Conservation (phyloP, 805 yeast species). For the Metschnikowia noctiluminum region DNA sequence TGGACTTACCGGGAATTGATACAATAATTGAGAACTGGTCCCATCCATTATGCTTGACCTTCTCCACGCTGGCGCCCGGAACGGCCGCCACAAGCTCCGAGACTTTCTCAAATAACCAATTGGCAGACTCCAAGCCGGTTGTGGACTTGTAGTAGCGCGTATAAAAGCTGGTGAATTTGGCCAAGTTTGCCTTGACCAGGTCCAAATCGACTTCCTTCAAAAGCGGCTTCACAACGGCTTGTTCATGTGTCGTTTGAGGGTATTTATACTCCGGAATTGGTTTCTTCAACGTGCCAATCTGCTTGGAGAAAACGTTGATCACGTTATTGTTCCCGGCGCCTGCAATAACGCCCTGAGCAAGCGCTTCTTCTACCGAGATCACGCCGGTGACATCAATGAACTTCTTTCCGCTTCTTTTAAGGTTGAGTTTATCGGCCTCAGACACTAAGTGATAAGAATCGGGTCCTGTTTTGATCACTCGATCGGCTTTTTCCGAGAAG, state of each 20-base stretch:
- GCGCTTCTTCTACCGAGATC: slow-evolving; percentile 36
- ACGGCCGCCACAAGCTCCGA: slow-evolving; percentile 31
- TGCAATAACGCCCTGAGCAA: slow-evolving; percentile 23
- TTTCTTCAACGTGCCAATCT: slow-evolving; percentile 22
- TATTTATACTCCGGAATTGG: slow-evolving; percentile 41
- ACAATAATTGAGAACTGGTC: slow-evolving; percentile 74
- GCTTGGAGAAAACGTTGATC: slow-evolving; percentile 24
- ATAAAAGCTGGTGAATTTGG: slow-evolving; percentile 62
- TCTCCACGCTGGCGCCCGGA: slow-evolving; percentile 25
- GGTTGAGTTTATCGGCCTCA: slow-evolving; percentile 34
- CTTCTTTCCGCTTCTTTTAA: slow-evolving; percentile 43
- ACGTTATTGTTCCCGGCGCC: slow-evolving; percentile 15
- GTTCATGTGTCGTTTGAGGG: slow-evolving; percentile 45
- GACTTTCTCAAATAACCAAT: slow-evolving; percentile 60
- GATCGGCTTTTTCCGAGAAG: neutral
- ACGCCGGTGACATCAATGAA: slow-evolving; percentile 65
- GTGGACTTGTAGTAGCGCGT: slow-evolving; percentile 75
- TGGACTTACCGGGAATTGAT: slow-evolving; percentile 48
- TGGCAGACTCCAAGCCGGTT: slow-evolving; percentile 66
- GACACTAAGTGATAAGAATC: slow-evolving; percentile 28
- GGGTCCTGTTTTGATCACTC: slow-evolving; percentile 38
- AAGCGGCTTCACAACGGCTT: slow-evolving; percentile 39
- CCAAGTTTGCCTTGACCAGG: slow-evolving; percentile 51
- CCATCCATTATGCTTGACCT: slow-evolving; percentile 68
- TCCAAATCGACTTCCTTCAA: slow-evolving; percentile 43